Base-by-base conservation (phyloP, 495 filamentous ascomycete genomes). In the Talaromyces thailandensis region DNA sequence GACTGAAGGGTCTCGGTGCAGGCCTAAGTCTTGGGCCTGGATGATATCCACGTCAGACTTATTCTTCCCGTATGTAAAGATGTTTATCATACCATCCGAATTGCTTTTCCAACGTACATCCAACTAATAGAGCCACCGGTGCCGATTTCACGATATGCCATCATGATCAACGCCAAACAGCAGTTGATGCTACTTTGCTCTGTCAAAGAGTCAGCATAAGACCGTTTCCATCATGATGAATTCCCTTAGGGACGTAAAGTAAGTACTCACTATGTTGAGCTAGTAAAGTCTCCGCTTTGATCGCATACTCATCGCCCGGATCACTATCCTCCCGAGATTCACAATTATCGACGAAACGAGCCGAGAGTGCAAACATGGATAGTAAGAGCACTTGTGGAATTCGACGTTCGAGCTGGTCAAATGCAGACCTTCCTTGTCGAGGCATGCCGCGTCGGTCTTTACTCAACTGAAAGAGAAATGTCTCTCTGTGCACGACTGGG, bases 141-240 rank as follows among this genome's bases (percentile, higher is more conserved):
- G 25, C 52, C 52, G 11, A 56, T 56, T 6, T 56, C 52, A 3
- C 52, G 24, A 31, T 56, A 56, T 12, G 52, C 52, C 52, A 56
- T 56, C 52, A 56, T 56, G 11, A 56, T 26, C 24, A 56, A 29
- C 25, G 52, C 52, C 11, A 56, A 56, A 31, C 52, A 56, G 52
- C 52, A 56, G 14, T 56, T 56, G 23, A 56, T 56, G n/a, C 52
- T 56, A 56, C 52, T 56, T 29, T 56, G 52, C 52, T 56, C 52
- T 56, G 29, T 56, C n/a, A 55, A 28, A 28, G 51, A 43, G 14
- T 43, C 6, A 43, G 37, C 6, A 16, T 16, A 43, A n/a, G 4
- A 3, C 37, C 2, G 12, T n/a, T 37, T 24, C 26, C 26, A 28
- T 28, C 26, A 28, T 6, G 26, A 28, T 28, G 26, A 6, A 6